phyloP scores from a whole-genome alignment of 208 protist genomes.

The Strigomonas galati region DNA sequence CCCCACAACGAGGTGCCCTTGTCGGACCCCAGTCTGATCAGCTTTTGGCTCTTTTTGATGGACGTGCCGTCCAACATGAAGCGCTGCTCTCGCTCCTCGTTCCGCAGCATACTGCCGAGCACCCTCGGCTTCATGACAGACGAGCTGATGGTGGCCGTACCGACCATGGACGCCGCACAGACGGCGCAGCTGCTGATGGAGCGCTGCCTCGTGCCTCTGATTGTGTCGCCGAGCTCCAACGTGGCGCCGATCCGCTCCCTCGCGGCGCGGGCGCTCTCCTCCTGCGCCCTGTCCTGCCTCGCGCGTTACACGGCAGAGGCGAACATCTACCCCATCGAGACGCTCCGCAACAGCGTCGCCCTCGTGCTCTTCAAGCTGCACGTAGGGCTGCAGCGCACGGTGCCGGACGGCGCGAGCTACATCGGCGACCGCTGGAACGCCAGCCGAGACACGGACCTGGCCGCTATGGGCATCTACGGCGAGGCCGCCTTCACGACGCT shows the following conservation, averaged over 20 bases:
- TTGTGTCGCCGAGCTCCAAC: conserved; percentile 38
- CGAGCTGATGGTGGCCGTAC: conserved; percentile 50
- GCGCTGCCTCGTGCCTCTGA: conserved; percentile 67
- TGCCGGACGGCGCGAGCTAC: conserved; percentile 30
- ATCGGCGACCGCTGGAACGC: conserved; percentile 20
- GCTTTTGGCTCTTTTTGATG: conserved; percentile 52
- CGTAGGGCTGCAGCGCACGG: conserved; percentile 21
- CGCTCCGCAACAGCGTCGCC: conserved; percentile 29
- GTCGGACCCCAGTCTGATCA: conserved; percentile 31
- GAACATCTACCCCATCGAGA: conserved; percentile 7
- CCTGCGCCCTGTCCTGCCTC: conserved; percentile 47
- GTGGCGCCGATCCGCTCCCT: conserved; percentile 31
- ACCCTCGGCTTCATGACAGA: conserved; percentile 53
- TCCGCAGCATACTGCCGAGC: conserved; percentile 58
- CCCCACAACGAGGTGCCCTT: conserved; percentile 30
- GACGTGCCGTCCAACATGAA: conserved; percentile 55
- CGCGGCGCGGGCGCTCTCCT: conserved; percentile 51
- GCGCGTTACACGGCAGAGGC: conserved; percentile 21
- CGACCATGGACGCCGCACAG: conserved; percentile 21
- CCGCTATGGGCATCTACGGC: not conserved
- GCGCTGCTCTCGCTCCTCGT: conserved; percentile 62
- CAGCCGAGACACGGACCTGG: too few species aligned
- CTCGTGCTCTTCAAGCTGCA: conserved; percentile 26
- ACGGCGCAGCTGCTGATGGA: conserved; percentile 45
- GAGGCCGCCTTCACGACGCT: not conserved